Base-by-base conservation (phyloP, 2,329 filamentous ascomycete genomes). In the Hypoxylon sp. region DNA sequence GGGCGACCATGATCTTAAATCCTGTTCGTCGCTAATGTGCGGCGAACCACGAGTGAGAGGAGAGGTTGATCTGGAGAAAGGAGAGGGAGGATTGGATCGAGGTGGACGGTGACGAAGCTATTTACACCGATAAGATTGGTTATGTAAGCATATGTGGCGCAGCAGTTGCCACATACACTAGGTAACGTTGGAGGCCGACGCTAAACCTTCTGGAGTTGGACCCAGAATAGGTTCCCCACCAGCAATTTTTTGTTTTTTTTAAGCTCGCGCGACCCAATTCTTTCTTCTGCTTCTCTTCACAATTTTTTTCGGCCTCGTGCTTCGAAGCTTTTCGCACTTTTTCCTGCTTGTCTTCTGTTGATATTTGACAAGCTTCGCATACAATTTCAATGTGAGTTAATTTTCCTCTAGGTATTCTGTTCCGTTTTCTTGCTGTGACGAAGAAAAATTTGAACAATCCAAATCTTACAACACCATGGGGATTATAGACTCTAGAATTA, bases 391-490 rank as follows among this genome's bases (percentile, higher is more conserved):
- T 46, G 65, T 70, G 21, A 61, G 63, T 69, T 34, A 51, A 45
- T 17, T 11, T 11, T 38, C 41, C 32, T 56, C 6, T 2, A 10
- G 17, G 9, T 17, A 5, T 34, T 21, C 9, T 41, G 13, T 13
- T 34, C 25, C 52, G 14, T 34, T 50, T 46, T 50, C 67, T 78
- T 81, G 77, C 80, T 71, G 72, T 83, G 82, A 85, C 80, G 82
- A 84, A 77, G 58, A 68, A 78, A 74, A 69, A 74, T 72, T 78
- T 79, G 85, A 88, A 87, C 86, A 88, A 88, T 89, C 86, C 86
- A 89, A 88, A 80, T 84, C 86, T 84, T 85, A 89, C 86, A 79
- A 75, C 75, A 78, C 77, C 80, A 83, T 89, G 87, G 86, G 86
- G 86, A 87, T 79, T 75, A 67, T 79, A 79, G 77, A 80, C 80